Percentiles rank a stretch among this genome's conserved stretches.
Evolutionary conservation across 805 yeast species (phyloP).

Genomic region (Candida insectalens): DNA sequence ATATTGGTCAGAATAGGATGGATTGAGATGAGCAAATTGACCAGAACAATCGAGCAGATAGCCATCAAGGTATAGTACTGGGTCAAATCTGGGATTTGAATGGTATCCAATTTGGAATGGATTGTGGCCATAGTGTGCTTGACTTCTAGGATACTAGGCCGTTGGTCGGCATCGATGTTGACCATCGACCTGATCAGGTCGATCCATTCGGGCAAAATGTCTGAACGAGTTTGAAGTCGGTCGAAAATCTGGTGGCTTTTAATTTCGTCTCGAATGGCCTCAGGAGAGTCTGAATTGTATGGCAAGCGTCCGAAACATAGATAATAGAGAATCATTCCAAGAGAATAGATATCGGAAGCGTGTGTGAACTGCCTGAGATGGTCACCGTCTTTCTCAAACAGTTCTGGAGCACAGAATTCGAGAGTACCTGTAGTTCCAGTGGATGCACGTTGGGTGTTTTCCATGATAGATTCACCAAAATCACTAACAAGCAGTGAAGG

Average conservation of each 20-base stretch:
- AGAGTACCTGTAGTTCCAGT: slow-evolving; percentile 85
- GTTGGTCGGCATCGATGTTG: slow-evolving; percentile 21
- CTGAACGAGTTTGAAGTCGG: not conserved
- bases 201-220: slow-evolving; percentile 30
- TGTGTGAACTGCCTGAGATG: slow-evolving; percentile 49
- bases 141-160: slow-evolving; percentile 37
- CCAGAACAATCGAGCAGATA: too few relatives aligned
- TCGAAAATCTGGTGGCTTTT: slow-evolving; percentile 11
- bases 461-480: slow-evolving; percentile 80
- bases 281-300: slow-evolving; percentile 27
- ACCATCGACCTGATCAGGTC: slow-evolving; percentile 13
- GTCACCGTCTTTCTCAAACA: slow-evolving; percentile 29
- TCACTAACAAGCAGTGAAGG: slow-evolving; percentile 80
- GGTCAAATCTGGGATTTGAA: too few relatives aligned
- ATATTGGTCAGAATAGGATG: too few relatives aligned
- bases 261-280: slow-evolving; percentile 17
- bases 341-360: slow-evolving; percentile 70
- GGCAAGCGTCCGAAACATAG: slow-evolving; percentile 68
- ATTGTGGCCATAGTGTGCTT: slow-evolving; percentile 21
- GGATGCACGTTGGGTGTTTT: slow-evolving; percentile 53
- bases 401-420: slow-evolving; percentile 84
- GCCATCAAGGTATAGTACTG: too few relatives aligned
- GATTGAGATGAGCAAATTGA: too few relatives aligned
- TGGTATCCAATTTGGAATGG: slow-evolving; percentile 5
- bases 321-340: slow-evolving; percentile 76